phyloP scores from a whole-genome alignment of 208 protist genomes.

The Acanthamoeba culbertsoni region DNA sequence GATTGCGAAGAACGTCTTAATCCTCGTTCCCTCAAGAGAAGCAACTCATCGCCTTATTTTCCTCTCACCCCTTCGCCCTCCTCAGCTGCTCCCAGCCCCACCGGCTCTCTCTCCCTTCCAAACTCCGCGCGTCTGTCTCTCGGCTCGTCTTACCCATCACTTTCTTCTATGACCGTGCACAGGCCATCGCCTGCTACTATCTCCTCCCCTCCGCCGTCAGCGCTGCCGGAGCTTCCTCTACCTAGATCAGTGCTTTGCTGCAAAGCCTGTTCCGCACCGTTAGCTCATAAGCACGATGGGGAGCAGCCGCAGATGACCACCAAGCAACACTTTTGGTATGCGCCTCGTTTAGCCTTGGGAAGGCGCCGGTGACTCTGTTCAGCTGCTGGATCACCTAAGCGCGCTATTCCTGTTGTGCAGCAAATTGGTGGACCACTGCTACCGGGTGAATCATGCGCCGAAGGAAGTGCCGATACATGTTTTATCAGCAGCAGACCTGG shows the following conservation, averaged over 20 bases:
- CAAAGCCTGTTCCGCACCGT: not conserved
- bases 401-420: no score
- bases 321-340: constrained; percentile 4
- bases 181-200: not conserved
- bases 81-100: no score
- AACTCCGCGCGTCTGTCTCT: not conserved
- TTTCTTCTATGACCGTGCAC: not conserved
- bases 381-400: no score
- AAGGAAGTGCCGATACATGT: not conserved
- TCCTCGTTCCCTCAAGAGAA: not conserved
- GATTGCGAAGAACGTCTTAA: no score
- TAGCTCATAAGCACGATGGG: not conserved
- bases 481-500: not conserved
- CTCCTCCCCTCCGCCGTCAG: not conserved
- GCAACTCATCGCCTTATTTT: not conserved
- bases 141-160: not conserved
- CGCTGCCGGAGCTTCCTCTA: not conserved
- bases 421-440: not conserved
- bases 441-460: not conserved
- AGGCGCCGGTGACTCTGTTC: not conserved
- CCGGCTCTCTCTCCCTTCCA: not conserved
- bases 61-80: not conserved
- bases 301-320: not conserved
- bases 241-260: not conserved
- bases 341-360: not conserved